Percentiles rank a stretch among this genome's conserved stretches.
Conservation (phyloP, 805 yeast species). For the Isabelozyma heimii region DNA sequence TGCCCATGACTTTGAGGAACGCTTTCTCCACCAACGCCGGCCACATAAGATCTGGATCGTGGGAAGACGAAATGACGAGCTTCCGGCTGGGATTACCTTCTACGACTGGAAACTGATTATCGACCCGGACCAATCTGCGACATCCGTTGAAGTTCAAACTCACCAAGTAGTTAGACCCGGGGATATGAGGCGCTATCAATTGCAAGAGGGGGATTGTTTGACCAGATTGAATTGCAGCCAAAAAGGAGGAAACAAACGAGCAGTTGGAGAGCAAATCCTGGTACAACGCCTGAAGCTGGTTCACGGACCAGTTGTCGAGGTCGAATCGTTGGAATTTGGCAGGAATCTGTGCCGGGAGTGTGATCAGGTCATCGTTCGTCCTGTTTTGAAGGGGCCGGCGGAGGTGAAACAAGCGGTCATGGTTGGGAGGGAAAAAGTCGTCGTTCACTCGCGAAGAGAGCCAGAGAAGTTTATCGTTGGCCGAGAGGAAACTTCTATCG, state of each 20-base stretch:
- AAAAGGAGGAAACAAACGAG: constrained; percentile 69
- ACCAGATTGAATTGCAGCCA: constrained; percentile 42
- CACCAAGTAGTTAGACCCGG: constrained; percentile 34
- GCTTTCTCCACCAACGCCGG: constrained; percentile 81
- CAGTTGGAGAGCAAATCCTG: constrained; percentile 64
- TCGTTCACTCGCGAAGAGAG: constrained; percentile 17
- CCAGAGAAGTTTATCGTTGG: constrained; percentile 23
- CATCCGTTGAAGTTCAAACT: constrained; percentile 53
- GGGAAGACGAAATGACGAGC: constrained; percentile 34
- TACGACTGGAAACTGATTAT: constrained; percentile 44
- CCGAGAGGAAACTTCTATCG: neutral
- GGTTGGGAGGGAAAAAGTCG: constrained; percentile 14
- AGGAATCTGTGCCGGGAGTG: constrained; percentile 10
- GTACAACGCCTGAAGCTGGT: constrained; percentile 27
- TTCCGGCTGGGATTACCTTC: constrained; percentile 14
- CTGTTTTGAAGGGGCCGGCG: neutral
- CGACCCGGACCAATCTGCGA: constrained; percentile 44
- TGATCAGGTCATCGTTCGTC: neutral
- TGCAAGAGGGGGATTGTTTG: constrained; percentile 14
- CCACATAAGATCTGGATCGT: constrained; percentile 43
- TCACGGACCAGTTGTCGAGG: constrained; percentile 45
- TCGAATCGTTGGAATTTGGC: constrained; percentile 4
- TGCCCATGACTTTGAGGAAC: constrained; percentile 54
- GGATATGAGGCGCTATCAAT: constrained; percentile 19
- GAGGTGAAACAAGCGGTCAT: neutral